Conservation (phyloP, 2,329 filamentous ascomycete species). For the Scedosporium aurantiacum region DNA sequence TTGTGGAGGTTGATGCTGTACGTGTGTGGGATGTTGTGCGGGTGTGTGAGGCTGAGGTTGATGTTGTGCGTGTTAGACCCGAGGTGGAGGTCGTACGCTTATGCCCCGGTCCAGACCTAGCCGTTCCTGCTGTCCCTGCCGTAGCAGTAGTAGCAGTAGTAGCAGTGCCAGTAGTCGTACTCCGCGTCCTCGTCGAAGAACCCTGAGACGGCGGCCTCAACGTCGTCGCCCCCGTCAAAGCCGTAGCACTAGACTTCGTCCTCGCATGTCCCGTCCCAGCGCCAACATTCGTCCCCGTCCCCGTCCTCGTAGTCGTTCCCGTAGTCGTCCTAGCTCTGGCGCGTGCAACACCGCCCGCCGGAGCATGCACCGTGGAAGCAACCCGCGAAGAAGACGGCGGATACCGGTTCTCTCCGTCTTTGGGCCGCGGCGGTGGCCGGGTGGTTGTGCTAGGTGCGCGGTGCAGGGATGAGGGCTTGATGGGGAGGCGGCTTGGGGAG, state of each 20-base stretch:
- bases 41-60: conserved; percentile 4
- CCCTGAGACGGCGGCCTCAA: conserved; percentile 20
- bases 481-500: conserved; percentile 40
- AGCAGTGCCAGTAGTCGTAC: conserved; percentile 11
- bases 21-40: not conserved
- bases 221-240: conserved; percentile 15
- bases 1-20: conserved; percentile 9
- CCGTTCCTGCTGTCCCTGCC: conserved; percentile 11
- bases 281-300: not conserved
- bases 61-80: conserved; percentile 10
- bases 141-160: conserved; percentile 11
- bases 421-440: conserved; percentile 6
- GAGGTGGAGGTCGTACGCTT: conserved; percentile 14
- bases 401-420: not conserved
- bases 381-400: not conserved
- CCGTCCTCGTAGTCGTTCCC: not conserved
- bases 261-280: conserved; percentile 12
- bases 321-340: not conserved
- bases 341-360: not conserved
- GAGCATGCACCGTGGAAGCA: not conserved
- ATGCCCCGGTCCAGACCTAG: not conserved
- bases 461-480: conserved; percentile 25
- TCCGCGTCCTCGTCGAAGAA: conserved; percentile 2
- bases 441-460: conserved; percentile 8
- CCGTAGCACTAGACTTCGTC: conserved; percentile 19